These are phyloP conservation scores for Drechslerella stenobrocha DNA, from an alignment of 2,329 filamentous ascomycete species.

Conservation along the genomic window DNA sequence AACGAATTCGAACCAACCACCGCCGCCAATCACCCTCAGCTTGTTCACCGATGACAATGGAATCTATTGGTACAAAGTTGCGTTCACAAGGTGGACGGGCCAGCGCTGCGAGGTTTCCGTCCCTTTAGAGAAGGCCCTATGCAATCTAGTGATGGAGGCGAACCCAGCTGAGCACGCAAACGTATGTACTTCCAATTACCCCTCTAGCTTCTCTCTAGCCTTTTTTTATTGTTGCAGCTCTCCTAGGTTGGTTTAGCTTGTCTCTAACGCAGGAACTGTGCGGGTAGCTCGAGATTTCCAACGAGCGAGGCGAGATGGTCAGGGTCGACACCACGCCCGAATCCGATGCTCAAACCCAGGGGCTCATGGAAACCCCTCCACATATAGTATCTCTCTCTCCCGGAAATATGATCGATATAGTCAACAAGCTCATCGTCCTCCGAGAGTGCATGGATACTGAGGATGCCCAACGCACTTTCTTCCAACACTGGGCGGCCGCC, in stretches of 20 bases:
- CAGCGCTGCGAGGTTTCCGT: constrained; percentile 10
- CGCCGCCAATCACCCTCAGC: constrained; percentile 5
- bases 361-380: constrained; percentile 10
- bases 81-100: constrained; percentile 20
- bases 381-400: not conserved
- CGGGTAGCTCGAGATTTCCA: too few relatives aligned
- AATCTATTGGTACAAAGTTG: not conserved
- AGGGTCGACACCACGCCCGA: not conserved
- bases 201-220: too few relatives aligned
- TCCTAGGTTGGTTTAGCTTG: too few relatives aligned
- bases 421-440: constrained; percentile 8
- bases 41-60: not conserved
- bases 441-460: constrained; percentile 9
- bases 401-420: constrained; percentile 13
- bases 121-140: not conserved
- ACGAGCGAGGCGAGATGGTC: not conserved
- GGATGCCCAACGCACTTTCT: constrained; percentile 12
- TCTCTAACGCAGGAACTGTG: not conserved
- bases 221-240: too few relatives aligned
- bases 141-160: constrained; percentile 15
- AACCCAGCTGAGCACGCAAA: not conserved
- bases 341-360: not conserved
- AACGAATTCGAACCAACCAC: not conserved
- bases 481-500: not conserved
- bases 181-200: too few relatives aligned